These are phyloP conservation scores for Fraxinus sp. DNA, from an alignment of 305 asterid species.

Conservation along the genomic window DNA sequence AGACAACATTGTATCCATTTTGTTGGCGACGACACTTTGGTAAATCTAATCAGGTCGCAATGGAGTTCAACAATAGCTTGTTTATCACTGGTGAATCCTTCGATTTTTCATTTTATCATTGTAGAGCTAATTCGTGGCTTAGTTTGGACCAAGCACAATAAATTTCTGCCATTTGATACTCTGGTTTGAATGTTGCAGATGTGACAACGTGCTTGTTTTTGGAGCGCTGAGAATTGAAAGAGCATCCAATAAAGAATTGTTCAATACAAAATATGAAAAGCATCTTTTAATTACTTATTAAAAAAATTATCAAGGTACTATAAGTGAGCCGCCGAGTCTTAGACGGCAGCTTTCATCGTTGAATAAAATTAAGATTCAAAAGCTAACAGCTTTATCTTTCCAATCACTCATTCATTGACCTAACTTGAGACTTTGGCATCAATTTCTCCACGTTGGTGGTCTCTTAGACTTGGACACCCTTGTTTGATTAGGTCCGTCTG, in stretches of 20 bases:
- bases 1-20: constrained; percentile 22
- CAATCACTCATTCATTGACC: background rate
- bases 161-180: background rate
- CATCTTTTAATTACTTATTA: background rate
- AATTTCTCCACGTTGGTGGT: background rate
- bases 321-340: constrained; percentile 5
- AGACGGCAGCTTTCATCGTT: background rate
- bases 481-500: background rate
- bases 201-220: background rate
- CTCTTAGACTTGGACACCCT: background rate
- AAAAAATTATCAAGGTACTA: background rate
- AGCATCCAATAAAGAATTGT: background rate
- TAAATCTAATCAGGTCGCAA: background rate
- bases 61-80: background rate
- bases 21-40: background rate
- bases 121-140: background rate
- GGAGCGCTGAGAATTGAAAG: background rate
- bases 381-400: background rate
- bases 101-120: background rate
- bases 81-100: background rate
- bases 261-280: background rate
- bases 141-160: background rate
- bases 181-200: background rate
- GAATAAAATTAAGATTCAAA: background rate
- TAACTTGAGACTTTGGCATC: background rate